Conservation (phyloP, 148 eudicot species). For the Spergularia bocconei region DNA sequence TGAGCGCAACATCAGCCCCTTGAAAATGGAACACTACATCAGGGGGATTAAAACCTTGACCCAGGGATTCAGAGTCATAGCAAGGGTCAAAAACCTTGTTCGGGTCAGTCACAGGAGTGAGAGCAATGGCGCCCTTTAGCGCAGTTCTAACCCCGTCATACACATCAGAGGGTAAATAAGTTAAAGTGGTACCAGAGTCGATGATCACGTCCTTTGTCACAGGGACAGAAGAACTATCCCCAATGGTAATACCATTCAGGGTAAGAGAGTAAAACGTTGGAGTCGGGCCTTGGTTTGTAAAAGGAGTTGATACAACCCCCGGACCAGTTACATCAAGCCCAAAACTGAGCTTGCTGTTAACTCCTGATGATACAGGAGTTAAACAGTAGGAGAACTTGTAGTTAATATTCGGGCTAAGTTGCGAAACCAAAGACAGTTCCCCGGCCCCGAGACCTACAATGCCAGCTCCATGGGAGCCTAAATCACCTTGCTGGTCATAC, state of each 20-base stretch:
- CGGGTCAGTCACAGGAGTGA: conserved; percentile 6
- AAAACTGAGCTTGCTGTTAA: conserved; percentile 34
- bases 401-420: conserved; percentile 34
- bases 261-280: conserved; percentile 25
- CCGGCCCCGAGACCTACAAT: conserved; percentile 46
- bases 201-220: conserved; percentile 24
- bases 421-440: conserved; percentile 33
- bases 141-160: conserved; percentile 18
- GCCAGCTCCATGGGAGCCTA: conserved; percentile 25
- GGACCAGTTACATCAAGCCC: conserved; percentile 24
- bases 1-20: conserved; percentile 34
- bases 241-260: conserved; percentile 10
- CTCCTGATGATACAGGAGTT: conserved; percentile 18
- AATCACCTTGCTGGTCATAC: conserved; percentile 12
- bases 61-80: not conserved
- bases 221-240: not conserved
- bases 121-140: not conserved
- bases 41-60: conserved; percentile 9
- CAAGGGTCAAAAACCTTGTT: conserved; percentile 18
- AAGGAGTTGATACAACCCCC: conserved; percentile 29
- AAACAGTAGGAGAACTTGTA: conserved; percentile 48
- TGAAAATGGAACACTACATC: conserved; percentile 25
- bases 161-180: conserved; percentile 11
- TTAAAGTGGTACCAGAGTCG: conserved; percentile 37
- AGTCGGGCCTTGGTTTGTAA: conserved; percentile 1